Percentiles rank a stretch among this genome's conserved stretches.
Evolutionary conservation across 75 land plant genomes (phyloP).

Genomic region (Pinus albicaulis): DNA sequence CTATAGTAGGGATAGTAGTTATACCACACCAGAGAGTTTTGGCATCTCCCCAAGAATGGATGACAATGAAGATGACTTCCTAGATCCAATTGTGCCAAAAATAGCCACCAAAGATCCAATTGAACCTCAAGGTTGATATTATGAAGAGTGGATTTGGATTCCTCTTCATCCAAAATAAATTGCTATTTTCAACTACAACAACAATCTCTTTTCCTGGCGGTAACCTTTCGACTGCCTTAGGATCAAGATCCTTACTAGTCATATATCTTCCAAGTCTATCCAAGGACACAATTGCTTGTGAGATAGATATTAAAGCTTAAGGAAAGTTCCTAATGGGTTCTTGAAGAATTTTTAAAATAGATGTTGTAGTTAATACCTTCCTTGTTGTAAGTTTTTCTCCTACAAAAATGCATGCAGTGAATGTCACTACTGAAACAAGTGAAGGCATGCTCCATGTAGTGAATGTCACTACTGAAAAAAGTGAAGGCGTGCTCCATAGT

Average conservation of each 20-base stretch:
- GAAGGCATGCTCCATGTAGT: constrained; percentile 64
- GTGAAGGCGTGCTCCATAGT: no score
- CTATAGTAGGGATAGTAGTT: neutral
- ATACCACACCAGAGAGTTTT: constrained; percentile 78
- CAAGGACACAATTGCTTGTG: constrained; percentile 88
- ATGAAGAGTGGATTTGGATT: constrained; percentile 29
- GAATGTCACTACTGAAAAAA: constrained; percentile 56
- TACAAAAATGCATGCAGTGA: constrained; percentile 51
- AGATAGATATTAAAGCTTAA: constrained; percentile 76
- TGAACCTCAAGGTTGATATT: constrained; percentile 48
- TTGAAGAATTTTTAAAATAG: constrained; percentile 83
- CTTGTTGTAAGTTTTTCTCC: constrained; percentile 55
- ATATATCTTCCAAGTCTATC: constrained; percentile 73
- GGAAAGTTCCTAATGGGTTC: constrained; percentile 92
- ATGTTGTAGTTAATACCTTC: constrained; percentile 87
- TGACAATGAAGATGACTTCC: constrained; percentile 84
- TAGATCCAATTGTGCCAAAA: constrained; percentile 92
- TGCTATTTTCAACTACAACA: constrained; percentile 57
- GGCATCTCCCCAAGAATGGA: constrained; percentile 92
- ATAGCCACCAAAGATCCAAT: constrained; percentile 72
- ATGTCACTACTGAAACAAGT: constrained; percentile 62
- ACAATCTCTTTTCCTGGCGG: constrained; percentile 30
- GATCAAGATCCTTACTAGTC: constrained; percentile 67
- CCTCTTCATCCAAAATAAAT: constrained; percentile 78
- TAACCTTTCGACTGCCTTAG: constrained; percentile 46